Base-by-base conservation (phyloP, 148 eudicot genomes). In the Spergularia marina region DNA sequence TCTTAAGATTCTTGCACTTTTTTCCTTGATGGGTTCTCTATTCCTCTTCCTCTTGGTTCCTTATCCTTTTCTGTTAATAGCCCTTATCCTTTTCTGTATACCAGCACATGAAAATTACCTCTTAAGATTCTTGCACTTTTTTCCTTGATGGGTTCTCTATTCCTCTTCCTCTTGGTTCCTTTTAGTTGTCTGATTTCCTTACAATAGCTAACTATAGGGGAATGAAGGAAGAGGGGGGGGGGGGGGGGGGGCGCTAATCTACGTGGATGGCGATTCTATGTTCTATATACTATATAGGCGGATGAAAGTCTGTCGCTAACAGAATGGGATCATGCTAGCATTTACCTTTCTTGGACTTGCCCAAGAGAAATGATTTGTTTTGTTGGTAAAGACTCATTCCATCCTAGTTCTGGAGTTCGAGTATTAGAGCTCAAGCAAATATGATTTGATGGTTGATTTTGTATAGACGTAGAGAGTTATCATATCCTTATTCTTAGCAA, bases 1-100 rank as follows among this genome's bases (percentile, higher is more conserved):
- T 62, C 40, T 58, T n/a, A 52, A 47, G 76, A 73, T 74, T 65
- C 73, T 60, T 72, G 51, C 67, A 36, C 59, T 17, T 40, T 68
- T 57, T 72, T 65, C 57, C 7, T 44, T 44, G 49, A 44, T 44
- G 49, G 49, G 8, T 44, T 44, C 18, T 0, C 7, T 18, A 1
- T 8, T 57, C 9, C 10, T 5, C 7, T 8, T 4, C 18, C 4
- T 17, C 18, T 20, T 57, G 23, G 61, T 23, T n/a, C 23, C 18
- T 18, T 57, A n/a, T n/a, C n/a, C n/a, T n/a, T n/a, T n/a, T n/a
- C 67, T 65, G 23, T 58, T 66, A 15, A 13, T 18, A 16, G 57
- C 54, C 8, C 39, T 66, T 56, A 49, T 73, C 68, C 12, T 58
- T 58, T 57, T 62, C n/a, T 62, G 66, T 13, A 53, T 78, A 10